Conservation (phyloP, 2,329 filamentous ascomycete genomes). For the Calonectria pteridis region DNA sequence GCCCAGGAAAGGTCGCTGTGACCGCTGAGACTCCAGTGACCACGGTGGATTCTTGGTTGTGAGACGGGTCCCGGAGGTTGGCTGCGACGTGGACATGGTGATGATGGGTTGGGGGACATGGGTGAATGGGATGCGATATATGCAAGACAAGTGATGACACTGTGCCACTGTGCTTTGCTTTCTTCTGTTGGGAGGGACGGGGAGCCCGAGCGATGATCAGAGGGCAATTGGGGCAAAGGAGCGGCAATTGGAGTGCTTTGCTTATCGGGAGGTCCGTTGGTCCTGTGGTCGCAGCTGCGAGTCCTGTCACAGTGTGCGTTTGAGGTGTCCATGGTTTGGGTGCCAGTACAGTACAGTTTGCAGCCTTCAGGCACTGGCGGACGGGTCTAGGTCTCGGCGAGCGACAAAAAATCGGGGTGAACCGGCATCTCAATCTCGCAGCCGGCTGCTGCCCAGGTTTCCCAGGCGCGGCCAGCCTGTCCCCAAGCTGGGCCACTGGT, state of each 20-base stretch:
- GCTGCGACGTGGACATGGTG: constrained; percentile 26
- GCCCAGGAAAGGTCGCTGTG: constrained; percentile 25
- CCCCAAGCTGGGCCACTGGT: constrained; percentile 36
- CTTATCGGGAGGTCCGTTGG: constrained; percentile 15
- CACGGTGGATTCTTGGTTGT: constrained; percentile 29
- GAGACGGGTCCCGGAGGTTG: constrained; percentile 29
- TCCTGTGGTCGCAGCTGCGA: constrained; percentile 6
- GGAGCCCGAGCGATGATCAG: constrained; percentile 9
- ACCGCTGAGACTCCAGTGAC: constrained; percentile 31
- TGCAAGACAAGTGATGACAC: neutral
- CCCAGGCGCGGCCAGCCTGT: constrained; percentile 20
- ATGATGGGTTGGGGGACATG: constrained; percentile 37
- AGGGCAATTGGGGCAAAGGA: constrained; percentile 7
- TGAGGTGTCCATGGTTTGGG: neutral
- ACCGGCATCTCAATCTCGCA: constrained; percentile 50
- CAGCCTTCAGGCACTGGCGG: constrained; percentile 19
- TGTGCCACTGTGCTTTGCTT: neutral
- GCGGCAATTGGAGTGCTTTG: neutral
- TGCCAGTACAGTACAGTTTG: constrained; percentile 17
- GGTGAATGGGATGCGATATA: constrained; percentile 35
- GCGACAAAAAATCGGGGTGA: constrained; percentile 51
- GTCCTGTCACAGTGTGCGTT: constrained; percentile 13
- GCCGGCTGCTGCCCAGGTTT: constrained; percentile 33
- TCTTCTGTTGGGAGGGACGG: neutral
- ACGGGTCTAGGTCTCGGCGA: constrained; percentile 47